Conservation (phyloP, 1,284 basidiomycete species). For the Termitomyces sp. region DNA sequence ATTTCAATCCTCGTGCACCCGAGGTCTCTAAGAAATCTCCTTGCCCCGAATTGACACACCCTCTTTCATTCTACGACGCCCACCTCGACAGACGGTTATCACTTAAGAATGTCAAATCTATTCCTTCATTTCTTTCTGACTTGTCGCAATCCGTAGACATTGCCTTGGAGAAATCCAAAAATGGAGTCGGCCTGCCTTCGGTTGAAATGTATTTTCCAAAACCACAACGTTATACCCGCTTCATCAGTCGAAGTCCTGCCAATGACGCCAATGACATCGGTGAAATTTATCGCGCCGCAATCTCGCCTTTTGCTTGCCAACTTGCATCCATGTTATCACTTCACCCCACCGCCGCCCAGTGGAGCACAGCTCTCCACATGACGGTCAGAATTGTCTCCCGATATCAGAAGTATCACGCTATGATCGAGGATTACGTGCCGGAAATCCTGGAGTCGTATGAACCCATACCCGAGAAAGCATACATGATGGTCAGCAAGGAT, state of each 20-base stretch:
- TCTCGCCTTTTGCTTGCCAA: background rate
- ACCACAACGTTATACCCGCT: background rate
- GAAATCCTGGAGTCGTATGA: constrained; percentile 3
- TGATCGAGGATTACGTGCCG: constrained; percentile 6
- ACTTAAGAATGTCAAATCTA: background rate
- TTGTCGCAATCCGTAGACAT: background rate
- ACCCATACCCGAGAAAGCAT: constrained; percentile 4
- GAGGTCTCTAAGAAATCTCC: background rate
- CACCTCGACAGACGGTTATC: background rate
- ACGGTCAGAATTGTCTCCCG: background rate
- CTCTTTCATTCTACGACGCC: background rate
- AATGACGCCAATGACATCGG: background rate
- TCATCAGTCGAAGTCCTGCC: background rate
- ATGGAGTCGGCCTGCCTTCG: background rate
- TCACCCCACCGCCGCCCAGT: background rate
- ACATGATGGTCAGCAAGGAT: background rate
- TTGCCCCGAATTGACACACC: background rate
- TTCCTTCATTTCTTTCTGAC: background rate
- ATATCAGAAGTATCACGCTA: background rate
- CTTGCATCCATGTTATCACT: background rate
- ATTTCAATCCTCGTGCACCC: background rate
- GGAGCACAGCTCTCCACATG: background rate
- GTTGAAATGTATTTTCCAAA: background rate
- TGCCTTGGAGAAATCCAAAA: background rate
- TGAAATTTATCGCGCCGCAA: background rate